Evolutionary conservation across 176 grass and related monocot species (phyloP), one percentile per base, ranked within the genome.

Genomic region (Canna indica): DNA sequence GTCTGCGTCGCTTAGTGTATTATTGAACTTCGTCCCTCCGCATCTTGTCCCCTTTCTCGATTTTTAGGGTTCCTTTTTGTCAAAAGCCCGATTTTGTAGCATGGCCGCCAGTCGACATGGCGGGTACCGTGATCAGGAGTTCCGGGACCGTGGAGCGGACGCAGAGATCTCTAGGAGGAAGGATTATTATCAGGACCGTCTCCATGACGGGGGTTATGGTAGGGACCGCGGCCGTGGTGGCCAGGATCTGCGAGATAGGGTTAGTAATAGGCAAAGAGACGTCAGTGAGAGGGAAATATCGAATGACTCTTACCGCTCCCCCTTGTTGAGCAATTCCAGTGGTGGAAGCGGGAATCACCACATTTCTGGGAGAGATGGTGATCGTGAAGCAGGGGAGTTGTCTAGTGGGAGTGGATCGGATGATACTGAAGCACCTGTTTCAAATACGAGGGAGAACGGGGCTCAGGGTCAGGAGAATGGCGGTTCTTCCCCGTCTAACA

Each of bases 361-460:
- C 1, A 4, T 67, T 0, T 71, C 72, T 2, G 59, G 68, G 39
- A 84, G 83, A 46, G 65, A 34, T 18, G 76, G 67, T 45, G 91
- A 85, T 27, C 81, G 82, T 70, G 91, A 90, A 67, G 74, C 86
- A 22, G 84, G 84, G 1, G 87, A 95, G 76, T 46, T 95, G 42
- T 82, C 78, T 0, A 90, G 81, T 17, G 76, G 77, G 3, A 86
- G 81, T 16, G 86, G 83, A 47, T 85, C 84, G 1, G 91, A 92
- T 59, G 75, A 78, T 24, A 77, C 83, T 6, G 67, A 50, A 34
- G 82, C 70, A 24, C 59, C 18, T 41, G 18, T 9, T n/a, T 36
- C 39, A 25, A 73, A 78, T 64, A n/a, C 3, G 20, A 69, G 68
- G 59, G 80, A 87, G 11, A 45, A 36, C 2, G 25, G 69, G 44